Percentiles rank a stretch among this genome's conserved stretches.
Conservation (phyloP, 805 yeast species). For the Clavispora vitiphila region DNA sequence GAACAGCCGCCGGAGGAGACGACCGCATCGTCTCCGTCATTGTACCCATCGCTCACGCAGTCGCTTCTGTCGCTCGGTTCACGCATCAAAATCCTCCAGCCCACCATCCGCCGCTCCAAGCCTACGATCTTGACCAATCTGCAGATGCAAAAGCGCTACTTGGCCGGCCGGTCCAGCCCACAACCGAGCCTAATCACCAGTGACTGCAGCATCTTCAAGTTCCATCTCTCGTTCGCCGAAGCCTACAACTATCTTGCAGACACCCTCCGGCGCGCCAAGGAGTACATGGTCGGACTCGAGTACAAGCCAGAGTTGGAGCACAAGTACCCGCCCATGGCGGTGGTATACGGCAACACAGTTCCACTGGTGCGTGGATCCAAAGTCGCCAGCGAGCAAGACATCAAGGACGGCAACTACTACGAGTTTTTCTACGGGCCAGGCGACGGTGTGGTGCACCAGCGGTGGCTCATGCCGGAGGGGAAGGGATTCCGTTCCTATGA, state of each 20-base stretch:
- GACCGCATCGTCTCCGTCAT: background rate
- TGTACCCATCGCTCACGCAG: conserved; percentile 1
- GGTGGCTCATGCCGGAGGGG: conserved; percentile 74
- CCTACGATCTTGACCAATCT: conserved; percentile 15
- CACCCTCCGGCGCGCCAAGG: conserved; percentile 55
- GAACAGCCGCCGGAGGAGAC: background rate
- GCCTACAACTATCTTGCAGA: conserved; percentile 60
- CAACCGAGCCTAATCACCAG: background rate
- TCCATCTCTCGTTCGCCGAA: conserved; percentile 43
- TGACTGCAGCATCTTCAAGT: conserved; percentile 5
- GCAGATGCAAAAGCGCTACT: conserved; percentile 23
- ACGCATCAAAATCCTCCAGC: conserved; percentile 13
- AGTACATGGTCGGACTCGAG: conserved; percentile 52
- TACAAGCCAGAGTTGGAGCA: conserved; percentile 42
- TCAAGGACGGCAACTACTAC: conserved; percentile 65
- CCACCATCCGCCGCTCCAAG: conserved; percentile 11
- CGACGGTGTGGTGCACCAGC: conserved; percentile 86
- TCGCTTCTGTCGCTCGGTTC: conserved; percentile 16
- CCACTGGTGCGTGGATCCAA: conserved; percentile 83
- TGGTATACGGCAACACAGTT: conserved; percentile 73
- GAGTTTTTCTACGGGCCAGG: conserved; percentile 85
- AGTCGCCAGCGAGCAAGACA: conserved; percentile 57
- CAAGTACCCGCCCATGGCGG: conserved; percentile 76
- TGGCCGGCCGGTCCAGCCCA: conserved; percentile 14
- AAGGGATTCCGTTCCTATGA: conserved; percentile 50